A percentile compares a stretch with the other conserved stretches of the same genome.
These are phyloP conservation scores for Stellera chamaejasme DNA, from an alignment of 345 rosid species.

Conservation along the genomic window DNA sequence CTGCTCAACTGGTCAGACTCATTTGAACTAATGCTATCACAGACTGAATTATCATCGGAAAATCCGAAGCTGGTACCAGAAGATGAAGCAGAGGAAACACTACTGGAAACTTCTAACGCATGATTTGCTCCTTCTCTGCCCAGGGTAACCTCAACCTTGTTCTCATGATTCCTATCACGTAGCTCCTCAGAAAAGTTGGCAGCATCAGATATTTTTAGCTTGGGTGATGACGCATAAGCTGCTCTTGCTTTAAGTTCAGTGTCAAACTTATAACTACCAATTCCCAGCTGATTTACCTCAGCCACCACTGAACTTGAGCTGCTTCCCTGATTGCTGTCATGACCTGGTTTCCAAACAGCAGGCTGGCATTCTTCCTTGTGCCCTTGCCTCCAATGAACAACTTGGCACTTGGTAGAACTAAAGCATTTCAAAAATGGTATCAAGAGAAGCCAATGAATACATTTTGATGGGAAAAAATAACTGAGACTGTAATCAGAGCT, in stretches of 20 bases:
- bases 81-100: constrained; percentile 76
- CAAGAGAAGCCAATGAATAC: constrained; percentile 2
- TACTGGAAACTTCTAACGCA: constrained; percentile 43
- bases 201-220: constrained; percentile 21
- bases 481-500: too few relatives aligned
- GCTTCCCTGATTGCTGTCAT: constrained; percentile 27
- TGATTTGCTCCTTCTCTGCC: constrained; percentile 38
- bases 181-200: constrained; percentile 26
- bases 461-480: neutral
- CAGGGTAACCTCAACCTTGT: constrained; percentile 31
- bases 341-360: constrained; percentile 19
- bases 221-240: constrained; percentile 21
- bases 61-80: constrained; percentile 41
- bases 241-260: constrained; percentile 23
- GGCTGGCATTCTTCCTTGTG: constrained; percentile 82
- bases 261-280: constrained; percentile 15
- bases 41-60: constrained; percentile 62
- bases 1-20: constrained; percentile 47
- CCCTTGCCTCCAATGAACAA: constrained; percentile 95
- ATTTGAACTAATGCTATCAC: constrained; percentile 57
- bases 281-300: constrained; percentile 20
- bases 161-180: constrained; percentile 23
- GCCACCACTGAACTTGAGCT: constrained; percentile 23
- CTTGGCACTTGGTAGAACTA: constrained; percentile 90
- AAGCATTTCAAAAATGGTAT: constrained; percentile 16